phyloP scores from a whole-genome alignment of 2,329 filamentous ascomycete genomes.

The Samsoniella hepiali region DNA sequence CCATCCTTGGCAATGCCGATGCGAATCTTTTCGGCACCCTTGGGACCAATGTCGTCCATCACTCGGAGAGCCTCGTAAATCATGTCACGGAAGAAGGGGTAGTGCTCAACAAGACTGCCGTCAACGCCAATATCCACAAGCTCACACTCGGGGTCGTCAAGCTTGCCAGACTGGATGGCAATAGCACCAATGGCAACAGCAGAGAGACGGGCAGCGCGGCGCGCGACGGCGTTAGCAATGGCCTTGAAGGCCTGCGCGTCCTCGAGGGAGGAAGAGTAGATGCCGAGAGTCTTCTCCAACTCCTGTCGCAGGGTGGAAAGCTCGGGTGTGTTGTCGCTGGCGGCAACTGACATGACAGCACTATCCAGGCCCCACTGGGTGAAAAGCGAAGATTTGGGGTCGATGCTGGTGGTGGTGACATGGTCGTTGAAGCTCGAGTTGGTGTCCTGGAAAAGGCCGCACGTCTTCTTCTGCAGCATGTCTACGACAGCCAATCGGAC shows the following conservation, averaged over 20 bases:
- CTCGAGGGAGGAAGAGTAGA: conserved; percentile 73
- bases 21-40: conserved; percentile 79
- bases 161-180: conserved; percentile 73
- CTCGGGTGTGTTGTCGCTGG: conserved; percentile 72
- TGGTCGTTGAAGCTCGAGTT: conserved; percentile 69
- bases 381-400: conserved; percentile 63
- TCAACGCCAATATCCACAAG: conserved; percentile 90
- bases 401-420: conserved; percentile 67
- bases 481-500: conserved; percentile 72
- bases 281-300: conserved; percentile 70
- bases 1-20: conserved; percentile 98
- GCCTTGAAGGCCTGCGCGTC: conserved; percentile 87
- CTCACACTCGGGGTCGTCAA: conserved; percentile 61
- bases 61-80: conserved; percentile 77
- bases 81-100: conserved; percentile 86
- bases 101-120: conserved; percentile 91
- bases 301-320: conserved; percentile 72
- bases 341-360: conserved; percentile 81
- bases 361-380: conserved; percentile 89
- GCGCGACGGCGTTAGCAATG: conserved; percentile 78
- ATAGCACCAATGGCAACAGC: conserved; percentile 86
- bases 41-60: conserved; percentile 71
- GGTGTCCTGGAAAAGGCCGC: conserved; percentile 72
- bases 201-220: conserved; percentile 80
- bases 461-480: conserved; percentile 63